These are phyloP conservation scores for Carex kokanica DNA, from an alignment of 176 grass and related monocot genomes.

Conservation along the genomic window DNA sequence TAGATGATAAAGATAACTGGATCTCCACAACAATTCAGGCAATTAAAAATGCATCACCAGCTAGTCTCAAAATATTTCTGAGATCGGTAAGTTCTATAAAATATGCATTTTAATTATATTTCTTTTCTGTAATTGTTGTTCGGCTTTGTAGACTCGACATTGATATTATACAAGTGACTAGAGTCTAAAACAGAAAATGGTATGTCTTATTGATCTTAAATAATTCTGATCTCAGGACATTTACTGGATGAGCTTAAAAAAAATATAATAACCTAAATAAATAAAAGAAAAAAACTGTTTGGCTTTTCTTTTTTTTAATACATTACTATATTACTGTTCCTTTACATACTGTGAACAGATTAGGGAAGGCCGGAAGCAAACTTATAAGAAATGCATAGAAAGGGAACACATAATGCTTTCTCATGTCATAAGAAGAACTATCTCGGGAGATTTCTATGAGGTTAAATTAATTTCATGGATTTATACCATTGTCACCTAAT, in stretches of 20 bases:
- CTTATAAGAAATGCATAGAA: no score
- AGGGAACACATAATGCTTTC: no score
- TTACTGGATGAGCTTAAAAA: background rate
- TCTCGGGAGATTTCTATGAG: no score
- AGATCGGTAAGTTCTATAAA: conserved; percentile 4
- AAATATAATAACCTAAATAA: background rate
- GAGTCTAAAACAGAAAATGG: background rate
- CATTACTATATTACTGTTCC: background rate
- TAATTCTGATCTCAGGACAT: background rate
- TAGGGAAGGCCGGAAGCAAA: background rate
- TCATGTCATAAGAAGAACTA: no score
- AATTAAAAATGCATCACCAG: conserved; percentile 27
- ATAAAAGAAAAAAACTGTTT: background rate
- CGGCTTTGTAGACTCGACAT: background rate
- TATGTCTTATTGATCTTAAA: background rate
- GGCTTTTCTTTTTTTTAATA: background rate
- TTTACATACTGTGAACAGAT: background rate
- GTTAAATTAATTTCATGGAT: no score
- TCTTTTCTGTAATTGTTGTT: background rate
- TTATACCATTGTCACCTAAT: no score
- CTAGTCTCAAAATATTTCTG: conserved; percentile 26
- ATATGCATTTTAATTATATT: background rate
- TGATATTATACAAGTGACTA: background rate
- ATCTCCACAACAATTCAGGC: conserved; percentile 10
- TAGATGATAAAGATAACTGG: conserved; percentile 8